Evolutionary conservation across 768 basidiomycete species (phyloP), one percentile per base, ranked within the genome.

Genomic region (Serendipita sp.): DNA sequence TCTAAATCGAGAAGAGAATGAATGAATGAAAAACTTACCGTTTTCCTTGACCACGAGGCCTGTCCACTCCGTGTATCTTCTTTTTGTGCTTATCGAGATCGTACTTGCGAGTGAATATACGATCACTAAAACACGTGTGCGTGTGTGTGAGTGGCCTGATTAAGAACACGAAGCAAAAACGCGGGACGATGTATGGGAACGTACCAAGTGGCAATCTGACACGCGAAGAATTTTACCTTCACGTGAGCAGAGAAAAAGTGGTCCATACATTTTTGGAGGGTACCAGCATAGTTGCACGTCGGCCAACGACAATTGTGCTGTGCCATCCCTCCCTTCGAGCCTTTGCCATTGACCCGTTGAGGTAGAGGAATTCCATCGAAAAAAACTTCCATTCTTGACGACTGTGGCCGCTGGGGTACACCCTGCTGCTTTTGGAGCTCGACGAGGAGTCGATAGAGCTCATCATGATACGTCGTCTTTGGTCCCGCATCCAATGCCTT

Each of bases 1-100:
- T 38, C 38, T 14, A 14, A 38, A 38, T 38, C 38, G 38, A 38
- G 38, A 38, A 1, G 38, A 38, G 5, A 38, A 38, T 38, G 38
- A 38, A n/a, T n/a, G n/a, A n/a, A n/a, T n/a, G n/a, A n/a, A n/a
- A n/a, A 1, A 38, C 38, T 38, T 14, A 38, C 38, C 38, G 38
- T 38, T 38, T 38, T 14, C 38, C 38, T 14, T 5, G 14, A 14
- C 38, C 53, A 58, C 53, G 53, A 34, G 53, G 53, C 53, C 53
- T 28, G 4, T 34, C 33, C 24, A 58, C 31, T 9, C 53, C 53
- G 31, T 58, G 53, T 11, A 30, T 28, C 53, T 58, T 58, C 24
- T 33, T 58, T 33, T n/a, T 24, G n/a, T 58, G 53, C 30, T 58
- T 58, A 31, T 58, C 53, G 11, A 58, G n/a, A 58, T 58, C 53